Conservation (phyloP, 768 basidiomycete genomes). For the Suillus bovinus region DNA sequence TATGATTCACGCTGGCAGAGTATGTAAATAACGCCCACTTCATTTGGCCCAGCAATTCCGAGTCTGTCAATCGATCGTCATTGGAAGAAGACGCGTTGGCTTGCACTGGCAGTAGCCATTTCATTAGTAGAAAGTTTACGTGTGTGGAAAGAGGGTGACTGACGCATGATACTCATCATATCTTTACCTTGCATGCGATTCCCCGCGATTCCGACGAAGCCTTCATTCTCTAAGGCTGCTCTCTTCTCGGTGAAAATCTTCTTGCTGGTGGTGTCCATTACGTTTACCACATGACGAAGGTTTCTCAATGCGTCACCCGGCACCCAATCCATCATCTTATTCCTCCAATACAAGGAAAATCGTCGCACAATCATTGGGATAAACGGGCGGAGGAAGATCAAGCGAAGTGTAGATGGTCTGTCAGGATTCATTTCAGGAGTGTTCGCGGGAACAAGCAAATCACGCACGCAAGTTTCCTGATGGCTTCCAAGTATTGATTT, state of each 20-base stretch:
- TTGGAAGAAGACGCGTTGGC: slow-evolving; percentile 34
- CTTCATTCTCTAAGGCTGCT: slow-evolving; percentile 17
- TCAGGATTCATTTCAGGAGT: neutral
- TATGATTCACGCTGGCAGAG: neutral
- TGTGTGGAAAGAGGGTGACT: slow-evolving; percentile 8
- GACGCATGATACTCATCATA: slow-evolving; percentile 43
- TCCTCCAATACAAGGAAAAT: slow-evolving; percentile 30
- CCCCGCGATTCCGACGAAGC: slow-evolving; percentile 6
- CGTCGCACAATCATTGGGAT: slow-evolving; percentile 31
- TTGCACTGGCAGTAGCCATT: slow-evolving; percentile 24
- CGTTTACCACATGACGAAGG: slow-evolving; percentile 25
- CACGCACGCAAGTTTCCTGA: slow-evolving; percentile 33
- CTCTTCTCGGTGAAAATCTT: slow-evolving; percentile 33
- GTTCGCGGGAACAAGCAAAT: neutral
- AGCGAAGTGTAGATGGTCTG: slow-evolving; percentile 27
- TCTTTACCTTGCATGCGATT: slow-evolving; percentile 29
- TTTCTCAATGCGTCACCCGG: slow-evolving; percentile 30
- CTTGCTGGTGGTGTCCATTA: slow-evolving; percentile 32
- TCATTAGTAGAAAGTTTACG: neutral
- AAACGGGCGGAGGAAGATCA: slow-evolving; percentile 34
- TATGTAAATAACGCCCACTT: slow-evolving; percentile 26
- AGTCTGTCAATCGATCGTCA: slow-evolving; percentile 33
- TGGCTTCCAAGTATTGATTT: slow-evolving; percentile 30
- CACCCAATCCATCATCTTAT: slow-evolving; percentile 34
- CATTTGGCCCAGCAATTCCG: slow-evolving; percentile 40